Evolutionary conservation across 176 grass and related monocot genomes (phyloP).

Genomic region (Raddia guianensis): DNA sequence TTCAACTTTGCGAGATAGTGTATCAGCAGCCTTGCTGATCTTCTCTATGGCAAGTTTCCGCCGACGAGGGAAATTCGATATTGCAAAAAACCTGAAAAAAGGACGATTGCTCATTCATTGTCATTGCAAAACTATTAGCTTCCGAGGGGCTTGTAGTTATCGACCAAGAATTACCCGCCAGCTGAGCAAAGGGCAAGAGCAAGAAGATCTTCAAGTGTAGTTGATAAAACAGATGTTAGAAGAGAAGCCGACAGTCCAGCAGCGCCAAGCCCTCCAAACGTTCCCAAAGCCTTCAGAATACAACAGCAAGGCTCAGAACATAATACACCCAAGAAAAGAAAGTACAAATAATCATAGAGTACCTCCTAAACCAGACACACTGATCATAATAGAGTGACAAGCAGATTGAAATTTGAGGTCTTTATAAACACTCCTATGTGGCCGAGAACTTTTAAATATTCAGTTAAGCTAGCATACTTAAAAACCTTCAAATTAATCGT

Average conservation of each 20-base stretch:
- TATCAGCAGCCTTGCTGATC: constrained; percentile 66
- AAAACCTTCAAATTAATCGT: neutral
- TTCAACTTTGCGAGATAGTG: constrained; percentile 64
- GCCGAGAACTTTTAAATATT: neutral
- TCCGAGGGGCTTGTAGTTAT: constrained; percentile 20
- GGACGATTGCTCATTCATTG: neutral
- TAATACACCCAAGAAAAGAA: neutral
- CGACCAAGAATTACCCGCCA: constrained; percentile 74
- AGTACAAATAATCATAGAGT: neutral
- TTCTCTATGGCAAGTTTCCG: constrained; percentile 66
- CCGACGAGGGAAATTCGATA: constrained; percentile 79
- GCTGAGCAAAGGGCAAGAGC: constrained; percentile 91
- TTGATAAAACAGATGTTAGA: constrained; percentile 84
- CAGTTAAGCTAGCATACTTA: neutral
- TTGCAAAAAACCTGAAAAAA: constrained; percentile 67
- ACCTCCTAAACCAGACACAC: neutral
- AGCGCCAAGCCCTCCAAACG: constrained; percentile 93
- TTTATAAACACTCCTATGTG: neutral
- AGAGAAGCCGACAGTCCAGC: constrained; percentile 92
- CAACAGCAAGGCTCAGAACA: constrained; percentile 23
- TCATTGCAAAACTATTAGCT: constrained; percentile 14
- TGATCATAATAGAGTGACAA: neutral
- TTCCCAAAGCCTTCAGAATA: constrained; percentile 67
- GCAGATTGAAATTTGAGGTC: constrained; percentile 3
- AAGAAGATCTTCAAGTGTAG: constrained; percentile 94